Base-by-base conservation (phyloP, 2,329 filamentous ascomycete species). In the Fusarium avenaceum region DNA sequence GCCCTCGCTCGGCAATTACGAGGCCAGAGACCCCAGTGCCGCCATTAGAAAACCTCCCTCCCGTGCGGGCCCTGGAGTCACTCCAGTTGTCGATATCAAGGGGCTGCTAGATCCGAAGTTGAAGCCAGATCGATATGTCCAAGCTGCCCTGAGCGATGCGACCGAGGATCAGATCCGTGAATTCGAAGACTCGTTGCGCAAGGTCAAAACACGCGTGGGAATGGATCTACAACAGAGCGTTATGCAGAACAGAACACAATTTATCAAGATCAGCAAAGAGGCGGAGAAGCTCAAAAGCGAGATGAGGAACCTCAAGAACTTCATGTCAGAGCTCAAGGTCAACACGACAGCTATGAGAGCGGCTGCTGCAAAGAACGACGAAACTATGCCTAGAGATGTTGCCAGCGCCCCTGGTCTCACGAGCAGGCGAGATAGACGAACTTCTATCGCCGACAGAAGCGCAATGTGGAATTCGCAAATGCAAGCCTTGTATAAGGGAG, bases 221-320 rank as follows among this genome's bases (percentile, higher is more conserved):
- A 86, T 89, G 48, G 94, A 98, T 72, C 84, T 99, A 22, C 95
- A 98, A 79, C 93, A 96, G 76, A 98, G 94, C 80, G 92, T 99
- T 50, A 95, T 97, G 80, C 94, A 97, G 79, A 99, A 99, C 79
- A 90, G 96, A 48, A 97, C 93, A 0, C 96, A 98, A 75, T 99
- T 99, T 76, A 98, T 99, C 84, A 97, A 97, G 80, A 98, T 99
- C 79, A 97, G 94, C 77, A 97, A 98, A 80, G 96, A 99, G 81
- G 96, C 96, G 3, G 96, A 99, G 80, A 97, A 97, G 82, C 88
- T 99, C 59, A 98, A 98, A 81, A 89, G 89, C 56, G 96, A 99
- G 79, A 98, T 99, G 96, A 89, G 93, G 52, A 92, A 92, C 8
- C 86, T 99, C 32, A 89, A 92, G 44, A 93, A 93, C 69, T 85